Base-by-base conservation (phyloP, 2,329 filamentous ascomycete species). In the Penicillium sp. region DNA sequence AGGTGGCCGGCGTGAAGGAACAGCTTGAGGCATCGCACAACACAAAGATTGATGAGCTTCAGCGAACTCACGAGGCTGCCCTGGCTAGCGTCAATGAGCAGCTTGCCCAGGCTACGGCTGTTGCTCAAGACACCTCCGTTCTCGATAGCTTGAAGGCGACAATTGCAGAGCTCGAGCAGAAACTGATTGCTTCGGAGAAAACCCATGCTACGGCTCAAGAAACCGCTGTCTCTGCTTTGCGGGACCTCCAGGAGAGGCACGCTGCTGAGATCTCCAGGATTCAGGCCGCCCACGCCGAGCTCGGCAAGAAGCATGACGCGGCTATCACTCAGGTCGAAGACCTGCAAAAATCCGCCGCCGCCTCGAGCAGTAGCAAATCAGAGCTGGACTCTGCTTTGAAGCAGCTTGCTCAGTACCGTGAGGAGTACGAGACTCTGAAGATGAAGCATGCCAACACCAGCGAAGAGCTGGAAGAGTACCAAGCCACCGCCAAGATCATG, bases 331-430 rank as follows among this genome's bases (percentile, higher is more conserved):
- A 86, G 53, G 78, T 95, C 44, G 89, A 95, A 50, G 88, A 91
- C 28, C 94, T 96, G 69, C 90, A 92, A 52, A 81, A 88, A 63
- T 89, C 90, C 31, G 77, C 95, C 55, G 87, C 87, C 26, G 86
- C 91, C 59, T 89, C 90, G 58, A 94, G 95, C 81, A 81, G 76
- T 54, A 76, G 81, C 54, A 84, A 85, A 75, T 84, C 85, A 68
- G 81, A 89, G 45, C 74, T 87, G 48, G 87, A 86, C 74, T 77
- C 77, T 13, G 79, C 86, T 36, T 83, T 84, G 74, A 84, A 85
- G 68, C 65, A 74, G 47, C 65, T 73, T 9, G 59, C 65, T 23
- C 60, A 65, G n/a, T 61, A 65, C 16, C 65, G 69, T 28, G 67
- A 71, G n/a, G 66, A 73, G 49, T 48, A 72, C 42, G 52, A 60